Percentiles rank a stretch among this genome's conserved stretches.
phyloP scores from a whole-genome alignment of 257 asterid genomes.

The Oldenlandia corymbosa region DNA sequence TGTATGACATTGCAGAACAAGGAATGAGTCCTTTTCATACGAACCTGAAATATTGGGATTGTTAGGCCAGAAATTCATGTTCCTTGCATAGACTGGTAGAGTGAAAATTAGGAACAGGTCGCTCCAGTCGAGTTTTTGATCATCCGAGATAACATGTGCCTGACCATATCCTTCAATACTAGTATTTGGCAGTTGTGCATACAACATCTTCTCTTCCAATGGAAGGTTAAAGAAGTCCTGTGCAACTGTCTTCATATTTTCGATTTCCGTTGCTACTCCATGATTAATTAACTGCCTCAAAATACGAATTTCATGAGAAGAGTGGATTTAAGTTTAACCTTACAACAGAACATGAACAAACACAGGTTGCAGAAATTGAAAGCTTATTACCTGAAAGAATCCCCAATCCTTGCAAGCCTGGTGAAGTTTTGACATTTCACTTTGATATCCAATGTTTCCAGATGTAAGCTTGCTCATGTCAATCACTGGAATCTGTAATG shows the following conservation, averaged over 20 bases:
- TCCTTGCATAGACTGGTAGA: conserved; percentile 23
- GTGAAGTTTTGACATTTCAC: conserved; percentile 26
- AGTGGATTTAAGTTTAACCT: too few species aligned
- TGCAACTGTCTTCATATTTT: too few species aligned
- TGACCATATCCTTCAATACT: conserved; percentile 39
- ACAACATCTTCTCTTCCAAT: conserved; percentile 19
- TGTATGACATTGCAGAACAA: too few species aligned
- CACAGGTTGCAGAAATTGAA: too few species aligned
- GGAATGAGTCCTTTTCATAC: too few species aligned
- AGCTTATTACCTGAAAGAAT: conserved; percentile 21
- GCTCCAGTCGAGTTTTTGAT: conserved; percentile 42
- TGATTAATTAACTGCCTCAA: neutral
- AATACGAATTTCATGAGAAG: too few species aligned
- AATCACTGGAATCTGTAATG: conserved; percentile 22
- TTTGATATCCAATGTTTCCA: neutral
- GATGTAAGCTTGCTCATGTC: conserved; percentile 19
- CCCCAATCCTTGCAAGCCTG: conserved; percentile 28
- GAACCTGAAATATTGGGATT: conserved; percentile 29
- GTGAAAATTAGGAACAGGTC: conserved; percentile 33
- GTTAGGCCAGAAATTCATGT: conserved; percentile 28
- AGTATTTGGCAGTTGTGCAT: conserved; percentile 21
- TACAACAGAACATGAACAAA: too few species aligned
- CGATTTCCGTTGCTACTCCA: too few species aligned
- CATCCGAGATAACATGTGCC: conserved; percentile 33
- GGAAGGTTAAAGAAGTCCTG: conserved; percentile 31